Base-by-base conservation (phyloP, 2,329 filamentous ascomycete species). In the Leptographium radiaticola region DNA sequence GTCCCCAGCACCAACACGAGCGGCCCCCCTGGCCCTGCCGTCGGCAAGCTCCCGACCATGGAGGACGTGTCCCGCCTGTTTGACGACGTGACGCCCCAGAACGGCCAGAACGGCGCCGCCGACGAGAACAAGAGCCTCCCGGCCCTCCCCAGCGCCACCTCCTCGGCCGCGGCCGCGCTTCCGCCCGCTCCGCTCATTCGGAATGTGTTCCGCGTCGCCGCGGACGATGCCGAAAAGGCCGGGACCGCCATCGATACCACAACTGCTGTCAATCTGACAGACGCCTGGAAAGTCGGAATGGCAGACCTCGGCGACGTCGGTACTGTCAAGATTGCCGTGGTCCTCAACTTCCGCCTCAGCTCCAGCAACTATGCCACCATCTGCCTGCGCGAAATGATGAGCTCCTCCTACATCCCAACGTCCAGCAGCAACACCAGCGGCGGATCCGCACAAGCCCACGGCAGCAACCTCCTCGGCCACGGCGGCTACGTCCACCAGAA, bases 331-430 rank as follows among this genome's bases (percentile, higher is more conserved):
- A 63, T 69, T 55, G 67, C 67, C 18, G 67, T 69, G 9, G 61
- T 64, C 9, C 63, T 69, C 36, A 68, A 68, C 55, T 68, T 69
- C 54, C 63, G 66, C 39, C 60, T 69, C 9, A 64, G 62, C 51
- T 56, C 62, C 16, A 69, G 67, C 62, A 68, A 67, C 59, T 69
- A 69, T 46, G 67, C 67, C 2, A 69, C 67, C 15, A 61, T 69
- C 53, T 66, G 67, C 25, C 62, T 69, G 30, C 65, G 67, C 2
- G 67, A 69, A 59, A 64, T 69, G 54, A 65, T 63, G 62, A 55
- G 57, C 51, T 51, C 46, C 25, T 16, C 48, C 6, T 13, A 51
- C n/a, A 12, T 13, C 18, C 39, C 16, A 6, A 31, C 25, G 12
- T 20, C 43, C n/a, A 10, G 15, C 51, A 18, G 40, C 50, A 40